These are phyloP conservation scores for Polygonum maritimum DNA, from an alignment of 148 eudicot species.

Conservation along the genomic window DNA sequence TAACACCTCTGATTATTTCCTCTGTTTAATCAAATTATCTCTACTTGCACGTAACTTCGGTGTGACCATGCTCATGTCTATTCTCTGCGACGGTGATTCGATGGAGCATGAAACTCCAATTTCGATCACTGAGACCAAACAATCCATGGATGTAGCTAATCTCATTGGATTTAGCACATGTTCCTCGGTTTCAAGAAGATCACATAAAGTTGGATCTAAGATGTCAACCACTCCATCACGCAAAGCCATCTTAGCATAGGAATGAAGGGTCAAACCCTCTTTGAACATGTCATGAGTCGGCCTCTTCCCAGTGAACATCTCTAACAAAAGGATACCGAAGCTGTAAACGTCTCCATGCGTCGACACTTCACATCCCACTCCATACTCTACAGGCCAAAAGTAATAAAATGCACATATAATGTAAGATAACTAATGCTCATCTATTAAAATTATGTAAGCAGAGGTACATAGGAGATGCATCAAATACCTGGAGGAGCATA, in stretches of 20 bases:
- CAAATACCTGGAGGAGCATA: background rate
- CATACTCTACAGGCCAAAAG: too few relatives aligned
- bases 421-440: background rate
- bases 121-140: background rate
- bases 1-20: too few relatives aligned
- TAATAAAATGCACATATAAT: background rate
- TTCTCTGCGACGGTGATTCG: background rate
- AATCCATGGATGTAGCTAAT: background rate
- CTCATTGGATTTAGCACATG: too few relatives aligned
- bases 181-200: background rate
- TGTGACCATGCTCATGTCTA: background rate
- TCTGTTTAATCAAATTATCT: background rate
- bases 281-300: background rate
- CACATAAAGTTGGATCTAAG: background rate
- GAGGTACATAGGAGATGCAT: background rate
- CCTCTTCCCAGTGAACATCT: background rate
- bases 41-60: background rate
- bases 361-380: background rate
- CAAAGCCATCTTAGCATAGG: background rate
- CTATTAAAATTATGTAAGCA: background rate
- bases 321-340: constrained; percentile 13
- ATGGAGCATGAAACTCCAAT: background rate
- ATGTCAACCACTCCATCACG: background rate
- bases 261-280: background rate
- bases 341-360: constrained; percentile 12